Evolutionary conservation across 2,329 filamentous ascomycete species (phyloP).

Genomic region (Epichloe uncinata): DNA sequence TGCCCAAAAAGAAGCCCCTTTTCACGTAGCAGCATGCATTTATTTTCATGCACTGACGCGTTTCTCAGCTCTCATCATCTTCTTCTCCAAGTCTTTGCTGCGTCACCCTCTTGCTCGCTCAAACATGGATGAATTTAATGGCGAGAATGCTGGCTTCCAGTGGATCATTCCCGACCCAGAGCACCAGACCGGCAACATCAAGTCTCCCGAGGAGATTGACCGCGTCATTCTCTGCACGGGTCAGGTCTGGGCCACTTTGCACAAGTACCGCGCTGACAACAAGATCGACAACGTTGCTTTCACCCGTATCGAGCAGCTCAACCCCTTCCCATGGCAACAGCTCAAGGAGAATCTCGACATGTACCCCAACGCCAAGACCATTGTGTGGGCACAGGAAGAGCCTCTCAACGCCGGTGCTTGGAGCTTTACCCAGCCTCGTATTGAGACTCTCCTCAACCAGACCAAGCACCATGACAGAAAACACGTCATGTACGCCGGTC

Average conservation of each 20-base stretch:
- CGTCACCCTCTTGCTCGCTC: slow-evolving; percentile 90
- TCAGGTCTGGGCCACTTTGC: slow-evolving; percentile 81
- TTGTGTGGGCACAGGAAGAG: slow-evolving; percentile 97
- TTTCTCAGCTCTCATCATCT: slow-evolving; percentile 67
- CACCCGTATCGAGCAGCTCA: slow-evolving; percentile 91
- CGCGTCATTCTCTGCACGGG: slow-evolving; percentile 90
- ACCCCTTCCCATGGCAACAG: slow-evolving; percentile 98
- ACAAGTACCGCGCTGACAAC: slow-evolving; percentile 82
- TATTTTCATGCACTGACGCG: neutral
- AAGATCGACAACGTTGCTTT: slow-evolving; percentile 84
- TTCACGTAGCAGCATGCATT: neutral
- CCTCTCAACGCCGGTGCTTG: slow-evolving; percentile 94
- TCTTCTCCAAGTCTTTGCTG: slow-evolving; percentile 96
- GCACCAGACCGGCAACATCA: slow-evolving; percentile 63
- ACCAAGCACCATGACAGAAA: slow-evolving; percentile 87
- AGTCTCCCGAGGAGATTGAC: slow-evolving; percentile 72
- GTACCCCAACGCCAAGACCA: slow-evolving; percentile 95
- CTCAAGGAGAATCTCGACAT: slow-evolving; percentile 91
- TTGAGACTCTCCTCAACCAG: slow-evolving; percentile 90
- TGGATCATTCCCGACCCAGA: slow-evolving; percentile 91
- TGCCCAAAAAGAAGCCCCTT: slow-evolving; percentile 10
- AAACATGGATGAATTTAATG: slow-evolving; percentile 77
- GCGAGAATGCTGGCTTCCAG: slow-evolving; percentile 74
- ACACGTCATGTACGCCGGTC: slow-evolving; percentile 94
- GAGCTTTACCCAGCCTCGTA: slow-evolving; percentile 93